Evolutionary conservation across 2,329 filamentous ascomycete genomes (phyloP).

Genomic region (Fusarium xyrophilum): DNA sequence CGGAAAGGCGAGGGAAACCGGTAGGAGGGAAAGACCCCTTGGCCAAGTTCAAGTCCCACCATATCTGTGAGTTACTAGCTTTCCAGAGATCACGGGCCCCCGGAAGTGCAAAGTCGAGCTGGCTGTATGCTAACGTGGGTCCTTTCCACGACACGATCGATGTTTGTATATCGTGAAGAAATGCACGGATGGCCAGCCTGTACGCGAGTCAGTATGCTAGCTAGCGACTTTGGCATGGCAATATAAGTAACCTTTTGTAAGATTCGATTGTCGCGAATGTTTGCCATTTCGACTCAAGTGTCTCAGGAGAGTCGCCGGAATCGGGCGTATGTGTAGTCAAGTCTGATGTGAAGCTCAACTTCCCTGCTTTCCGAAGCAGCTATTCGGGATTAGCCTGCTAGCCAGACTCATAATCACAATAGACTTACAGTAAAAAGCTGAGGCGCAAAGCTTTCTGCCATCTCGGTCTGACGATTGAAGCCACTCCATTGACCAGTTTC

Average conservation of each 20-base stretch:
- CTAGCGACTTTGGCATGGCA: background rate
- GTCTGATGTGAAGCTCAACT: constrained; percentile 33
- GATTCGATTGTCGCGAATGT: constrained; percentile 32
- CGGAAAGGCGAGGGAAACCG: constrained; percentile 29
- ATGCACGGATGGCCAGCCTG: constrained; percentile 36
- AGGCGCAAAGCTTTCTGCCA: constrained; percentile 27
- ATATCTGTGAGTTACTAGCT: constrained; percentile 27
- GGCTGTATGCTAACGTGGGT: constrained; percentile 34
- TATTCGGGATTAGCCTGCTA: constrained; percentile 11
- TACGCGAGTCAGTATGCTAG: constrained; percentile 12
- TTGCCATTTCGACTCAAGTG: constrained; percentile 35
- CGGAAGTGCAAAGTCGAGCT: constrained; percentile 34
- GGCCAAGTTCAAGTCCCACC: constrained; percentile 26
- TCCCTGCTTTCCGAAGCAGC: constrained; percentile 35
- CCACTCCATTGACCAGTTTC: constrained; percentile 38
- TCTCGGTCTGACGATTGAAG: constrained; percentile 31
- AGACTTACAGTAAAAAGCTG: constrained; percentile 31
- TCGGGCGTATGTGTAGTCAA: constrained; percentile 19
- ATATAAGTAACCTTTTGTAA: constrained; percentile 30
- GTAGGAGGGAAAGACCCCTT: constrained; percentile 14
- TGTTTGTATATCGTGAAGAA: constrained; percentile 36
- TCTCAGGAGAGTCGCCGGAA: constrained; percentile 21
- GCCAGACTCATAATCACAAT: background rate
- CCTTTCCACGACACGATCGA: constrained; percentile 35
- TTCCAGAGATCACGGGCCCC: constrained; percentile 36